phyloP scores from a whole-genome alignment of 176 grass and related monocot species.

The Oryza punctata region DNA sequence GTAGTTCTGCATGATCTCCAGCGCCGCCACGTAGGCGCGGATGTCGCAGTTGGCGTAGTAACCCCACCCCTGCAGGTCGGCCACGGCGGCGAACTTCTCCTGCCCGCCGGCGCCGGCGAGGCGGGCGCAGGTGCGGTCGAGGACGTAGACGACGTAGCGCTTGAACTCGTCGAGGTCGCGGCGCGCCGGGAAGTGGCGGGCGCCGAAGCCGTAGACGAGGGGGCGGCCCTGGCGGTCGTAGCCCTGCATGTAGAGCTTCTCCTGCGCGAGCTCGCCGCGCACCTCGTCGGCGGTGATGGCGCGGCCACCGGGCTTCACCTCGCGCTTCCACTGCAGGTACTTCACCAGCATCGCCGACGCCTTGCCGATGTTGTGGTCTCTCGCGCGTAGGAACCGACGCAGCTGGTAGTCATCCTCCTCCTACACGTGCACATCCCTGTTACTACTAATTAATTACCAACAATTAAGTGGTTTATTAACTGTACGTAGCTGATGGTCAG shows the following conservation, averaged over 20 bases:
- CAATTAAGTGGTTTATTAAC: no score
- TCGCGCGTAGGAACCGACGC: conserved; percentile 63
- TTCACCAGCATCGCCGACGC: conserved; percentile 60
- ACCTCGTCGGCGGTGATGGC: conserved; percentile 49
- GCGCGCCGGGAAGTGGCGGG: conserved; percentile 42
- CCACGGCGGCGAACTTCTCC: conserved; percentile 71
- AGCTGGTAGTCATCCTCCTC: conserved; percentile 59
- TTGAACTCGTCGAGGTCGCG: conserved; percentile 70
- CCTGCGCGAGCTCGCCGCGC: conserved; percentile 51
- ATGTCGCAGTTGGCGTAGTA: conserved; percentile 82
- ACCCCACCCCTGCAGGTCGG: conserved; percentile 67
- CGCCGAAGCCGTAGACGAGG: conserved; percentile 45
- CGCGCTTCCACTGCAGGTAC: conserved; percentile 69
- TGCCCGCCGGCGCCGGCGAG: conserved; percentile 15
- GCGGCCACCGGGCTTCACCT: conserved; percentile 47
- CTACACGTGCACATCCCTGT: conserved; percentile 35
- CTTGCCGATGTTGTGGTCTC: conserved; percentile 54
- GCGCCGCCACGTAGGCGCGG: conserved; percentile 50
- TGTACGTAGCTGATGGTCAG: no score
- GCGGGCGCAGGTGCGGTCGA: conserved; percentile 47
- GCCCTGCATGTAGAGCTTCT: conserved; percentile 61
- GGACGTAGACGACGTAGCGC: conserved; percentile 43
- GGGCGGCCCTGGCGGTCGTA: conserved; percentile 53
- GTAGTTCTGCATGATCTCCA: conserved; percentile 84
- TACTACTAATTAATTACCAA: no score